Evolutionary conservation across 192 early-diverging fungal species (phyloP), one percentile per base, ranked within the genome.

Genomic region (Entrophospora sp.): DNA sequence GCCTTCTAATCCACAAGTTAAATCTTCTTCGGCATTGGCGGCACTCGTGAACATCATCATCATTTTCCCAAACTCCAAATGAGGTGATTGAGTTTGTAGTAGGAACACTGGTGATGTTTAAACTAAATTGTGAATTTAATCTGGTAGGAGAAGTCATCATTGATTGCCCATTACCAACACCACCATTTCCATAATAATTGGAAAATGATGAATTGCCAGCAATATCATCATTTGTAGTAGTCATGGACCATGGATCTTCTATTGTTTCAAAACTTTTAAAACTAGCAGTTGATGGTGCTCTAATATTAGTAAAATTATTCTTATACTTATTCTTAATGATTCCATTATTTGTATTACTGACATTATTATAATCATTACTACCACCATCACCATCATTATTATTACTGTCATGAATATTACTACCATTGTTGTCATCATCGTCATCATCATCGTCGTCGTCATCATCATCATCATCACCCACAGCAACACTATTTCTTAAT

Each of bases 1-100:
- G 94, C 53, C 92, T 81, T 52, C 94, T 74, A 36, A 88, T 56
- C 53, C 86, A 90, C 20, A 97, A 65, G 0, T 82, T 82, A 71
- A 97, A 97, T 14, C 80, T 78, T 20, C 75, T 69, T 8, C 67
- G 69, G 66, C 93, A 95, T 24, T 78, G 73, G 25, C 80, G 77
- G 72, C 94, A 97, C 2, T 79, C 68, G 0, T 71, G 70, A 0
- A 85, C 87, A 12, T 86, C 80, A 13, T 83, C 72, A 69, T 93
- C 91, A 0, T 80, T 76, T 69, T 94, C 90, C 94, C 94, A 97
- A 4, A 75, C 78, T 18, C 53, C 40, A 59, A 38, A 28, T 8
- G n/a, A 7, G 43, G 51, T 16, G 46, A 55, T 24, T 37, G 61
- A 48, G 46, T 18, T 10, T 56, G 56, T 22, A 51, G 53, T 22